Evolutionary conservation across 495 filamentous ascomycete species (phyloP).

Genomic region (Hyaloscypha variabilis): DNA sequence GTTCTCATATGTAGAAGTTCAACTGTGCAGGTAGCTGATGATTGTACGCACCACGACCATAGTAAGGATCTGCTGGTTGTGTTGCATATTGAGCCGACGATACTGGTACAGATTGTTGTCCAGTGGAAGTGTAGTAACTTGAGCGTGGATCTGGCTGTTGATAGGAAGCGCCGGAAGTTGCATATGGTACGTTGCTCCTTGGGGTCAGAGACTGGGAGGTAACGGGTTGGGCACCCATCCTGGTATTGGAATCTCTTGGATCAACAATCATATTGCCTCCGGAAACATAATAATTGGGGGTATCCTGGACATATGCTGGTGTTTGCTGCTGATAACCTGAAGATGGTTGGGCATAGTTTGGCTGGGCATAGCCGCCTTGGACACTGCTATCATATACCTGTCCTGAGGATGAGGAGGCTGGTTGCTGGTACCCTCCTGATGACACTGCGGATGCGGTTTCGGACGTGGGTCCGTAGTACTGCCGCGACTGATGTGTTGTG

Average conservation of each 20-base stretch:
- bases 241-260: not conserved
- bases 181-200: conserved; percentile 14
- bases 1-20: conserved; percentile 8
- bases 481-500: conserved; percentile 49
- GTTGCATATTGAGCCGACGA: conserved; percentile 34
- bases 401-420: conserved; percentile 4
- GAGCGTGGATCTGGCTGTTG: conserved; percentile 26
- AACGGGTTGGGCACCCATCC: conserved; percentile 21
- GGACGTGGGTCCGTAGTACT: conserved; percentile 49
- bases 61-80: conserved; percentile 48
- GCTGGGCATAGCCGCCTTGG: conserved; percentile 14
- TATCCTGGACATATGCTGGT: conserved; percentile 20
- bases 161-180: conserved; percentile 14
- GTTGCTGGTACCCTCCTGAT: not conserved
- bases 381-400: conserved; percentile 30
- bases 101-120: conserved; percentile 29
- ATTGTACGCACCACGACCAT: conserved; percentile 55
- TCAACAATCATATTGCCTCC: conserved; percentile 25
- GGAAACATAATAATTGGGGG: conserved; percentile 26
- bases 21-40: conserved; percentile 18
- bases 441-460: conserved; percentile 11
- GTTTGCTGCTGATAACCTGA: conserved; percentile 26
- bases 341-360: conserved; percentile 25
- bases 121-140: conserved; percentile 37
- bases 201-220: conserved; percentile 17